These are phyloP conservation scores for Pythium scleroteichum DNA, from an alignment of 352 stramenopile genomes.

Conservation along the genomic window DNA sequence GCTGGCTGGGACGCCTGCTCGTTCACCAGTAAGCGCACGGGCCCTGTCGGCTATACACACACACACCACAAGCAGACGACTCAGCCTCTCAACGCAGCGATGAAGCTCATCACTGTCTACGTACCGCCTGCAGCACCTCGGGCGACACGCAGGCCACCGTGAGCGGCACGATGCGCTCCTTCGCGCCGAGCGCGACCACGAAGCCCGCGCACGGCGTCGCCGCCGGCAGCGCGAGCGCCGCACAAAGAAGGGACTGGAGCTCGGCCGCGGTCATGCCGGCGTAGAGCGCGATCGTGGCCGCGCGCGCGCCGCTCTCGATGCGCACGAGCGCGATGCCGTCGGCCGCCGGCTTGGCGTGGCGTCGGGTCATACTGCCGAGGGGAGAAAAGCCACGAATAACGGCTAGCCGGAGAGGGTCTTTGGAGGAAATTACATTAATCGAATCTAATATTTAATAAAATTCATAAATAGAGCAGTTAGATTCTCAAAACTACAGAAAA, in stretches of 20 bases:
- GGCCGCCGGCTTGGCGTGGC: neutral
- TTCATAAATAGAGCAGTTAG: no score
- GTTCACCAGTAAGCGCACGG: conserved; percentile 27
- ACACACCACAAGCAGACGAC: neutral
- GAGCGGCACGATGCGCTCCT: conserved; percentile 52
- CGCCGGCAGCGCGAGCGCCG: conserved; percentile 32
- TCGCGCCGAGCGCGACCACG: conserved; percentile 15
- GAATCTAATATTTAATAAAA: no score
- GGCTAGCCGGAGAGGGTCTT: no score
- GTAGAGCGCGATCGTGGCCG: conserved; percentile 52
- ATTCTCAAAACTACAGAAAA: no score
- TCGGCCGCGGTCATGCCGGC: conserved; percentile 47
- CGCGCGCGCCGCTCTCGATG: neutral
- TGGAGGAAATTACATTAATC: no score
- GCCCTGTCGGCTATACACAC: conserved; percentile 7
- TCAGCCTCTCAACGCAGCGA: neutral
- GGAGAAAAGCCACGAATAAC: no score
- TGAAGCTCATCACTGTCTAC: neutral
- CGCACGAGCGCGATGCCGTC: conserved; percentile 25
- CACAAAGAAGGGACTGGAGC: conserved; percentile 42
- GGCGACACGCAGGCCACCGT: conserved; percentile 56
- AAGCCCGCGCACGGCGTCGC: conserved; percentile 40
- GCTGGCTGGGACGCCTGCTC: no score
- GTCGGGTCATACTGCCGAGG: no score
- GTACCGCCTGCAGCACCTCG: conserved; percentile 38